Evolutionary conservation across 2,329 filamentous ascomycete species (phyloP).

Genomic region (Daldinia eschscholtzii): DNA sequence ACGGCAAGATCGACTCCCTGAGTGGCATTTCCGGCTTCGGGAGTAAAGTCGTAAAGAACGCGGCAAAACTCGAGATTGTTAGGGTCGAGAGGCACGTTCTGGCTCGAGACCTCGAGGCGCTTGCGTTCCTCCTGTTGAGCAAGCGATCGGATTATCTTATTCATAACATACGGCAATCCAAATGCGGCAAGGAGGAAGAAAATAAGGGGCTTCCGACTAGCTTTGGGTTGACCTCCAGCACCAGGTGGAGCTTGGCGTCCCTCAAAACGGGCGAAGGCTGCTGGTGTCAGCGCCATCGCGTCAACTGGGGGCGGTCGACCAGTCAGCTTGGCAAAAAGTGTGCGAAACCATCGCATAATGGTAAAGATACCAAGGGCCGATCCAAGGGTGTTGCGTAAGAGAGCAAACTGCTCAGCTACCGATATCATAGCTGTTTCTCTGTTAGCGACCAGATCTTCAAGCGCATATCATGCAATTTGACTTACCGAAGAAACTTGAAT

Average conservation of each 20-base stretch:
- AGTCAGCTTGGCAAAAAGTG: constrained; percentile 90
- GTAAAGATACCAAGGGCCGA: constrained; percentile 97
- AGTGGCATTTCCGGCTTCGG: constrained; percentile 72
- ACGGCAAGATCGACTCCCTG: constrained; percentile 89
- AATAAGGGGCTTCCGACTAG: constrained; percentile 94
- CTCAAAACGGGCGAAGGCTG: constrained; percentile 91
- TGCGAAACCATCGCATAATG: constrained; percentile 93
- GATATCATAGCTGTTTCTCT: constrained; percentile 85
- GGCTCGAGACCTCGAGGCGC: constrained; percentile 66
- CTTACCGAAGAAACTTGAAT: constrained; percentile 97
- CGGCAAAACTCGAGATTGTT: constrained; percentile 97
- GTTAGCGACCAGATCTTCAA: constrained; percentile 24
- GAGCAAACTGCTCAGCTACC: constrained; percentile 96
- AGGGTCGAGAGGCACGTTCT: constrained; percentile 77
- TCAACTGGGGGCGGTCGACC: constrained; percentile 91
- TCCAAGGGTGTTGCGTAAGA: constrained; percentile 90
- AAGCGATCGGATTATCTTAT: constrained; percentile 89
- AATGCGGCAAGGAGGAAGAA: constrained; percentile 97
- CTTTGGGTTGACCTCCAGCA: constrained; percentile 73
- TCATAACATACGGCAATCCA: constrained; percentile 95
- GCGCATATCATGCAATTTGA: constrained; percentile 30
- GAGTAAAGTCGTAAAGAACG: constrained; percentile 92
- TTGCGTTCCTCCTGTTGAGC: constrained; percentile 85
- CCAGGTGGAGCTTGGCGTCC: constrained; percentile 67
- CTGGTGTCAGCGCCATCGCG: constrained; percentile 86